Evolutionary conservation across 805 yeast species (phyloP).

Genomic region (Pichia deserticola): DNA sequence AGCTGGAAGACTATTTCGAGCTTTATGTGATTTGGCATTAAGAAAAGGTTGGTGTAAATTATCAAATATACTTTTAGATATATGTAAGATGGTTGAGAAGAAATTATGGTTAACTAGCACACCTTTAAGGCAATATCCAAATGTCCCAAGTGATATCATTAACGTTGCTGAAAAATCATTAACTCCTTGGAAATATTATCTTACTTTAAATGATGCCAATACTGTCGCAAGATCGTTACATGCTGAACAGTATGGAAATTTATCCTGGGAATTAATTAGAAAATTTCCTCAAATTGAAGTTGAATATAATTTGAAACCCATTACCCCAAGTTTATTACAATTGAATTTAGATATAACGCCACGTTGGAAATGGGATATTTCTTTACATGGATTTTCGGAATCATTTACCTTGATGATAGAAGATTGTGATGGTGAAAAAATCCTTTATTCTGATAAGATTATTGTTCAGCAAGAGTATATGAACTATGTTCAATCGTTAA

Average conservation of each 20-base stretch:
- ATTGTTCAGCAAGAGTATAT: conserved; percentile 42
- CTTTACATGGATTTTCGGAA: conserved; percentile 57
- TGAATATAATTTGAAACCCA: conserved; percentile 62
- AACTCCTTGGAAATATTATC: conserved; percentile 75
- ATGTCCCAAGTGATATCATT: conserved; percentile 65
- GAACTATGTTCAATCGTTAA: conserved; percentile 49
- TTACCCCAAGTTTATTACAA: conserved; percentile 59
- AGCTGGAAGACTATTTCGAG: conserved; percentile 82
- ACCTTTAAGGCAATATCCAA: conserved; percentile 76
- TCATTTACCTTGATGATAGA: conserved; percentile 67
- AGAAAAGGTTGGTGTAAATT: conserved; percentile 65
- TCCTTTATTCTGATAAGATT: conserved; percentile 54
- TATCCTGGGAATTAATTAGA: conserved; percentile 49
- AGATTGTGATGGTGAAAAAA: conserved; percentile 73
- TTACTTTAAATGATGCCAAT: conserved; percentile 54
- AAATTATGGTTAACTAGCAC: conserved; percentile 81
- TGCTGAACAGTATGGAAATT: conserved; percentile 57
- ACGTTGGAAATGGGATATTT: conserved; percentile 69
- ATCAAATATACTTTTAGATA: conserved; percentile 47
- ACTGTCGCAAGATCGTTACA: conserved; percentile 79
- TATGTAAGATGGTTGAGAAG: conserved; percentile 74
- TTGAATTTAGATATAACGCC: conserved; percentile 65
- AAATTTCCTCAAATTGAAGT: conserved; percentile 68
- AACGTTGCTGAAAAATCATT: conserved; percentile 71
- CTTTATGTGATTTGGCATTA: conserved; percentile 71